Conservation (phyloP, 352 stramenopile genomes). For the Phytophthora hibernalis region DNA sequence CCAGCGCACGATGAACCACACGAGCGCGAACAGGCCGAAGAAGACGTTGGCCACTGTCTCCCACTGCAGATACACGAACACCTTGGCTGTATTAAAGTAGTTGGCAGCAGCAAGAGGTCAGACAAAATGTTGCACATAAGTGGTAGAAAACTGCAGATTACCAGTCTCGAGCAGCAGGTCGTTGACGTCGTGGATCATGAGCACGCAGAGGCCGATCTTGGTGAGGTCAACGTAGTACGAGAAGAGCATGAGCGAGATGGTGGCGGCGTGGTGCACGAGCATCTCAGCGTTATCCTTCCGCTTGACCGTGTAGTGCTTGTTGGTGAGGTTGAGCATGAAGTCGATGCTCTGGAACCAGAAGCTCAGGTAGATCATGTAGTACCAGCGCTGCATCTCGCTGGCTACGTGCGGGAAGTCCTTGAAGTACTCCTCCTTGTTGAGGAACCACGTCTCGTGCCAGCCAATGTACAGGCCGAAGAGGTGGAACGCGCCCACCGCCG, state of each 20-base stretch:
- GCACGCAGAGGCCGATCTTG: slow-evolving; percentile 73
- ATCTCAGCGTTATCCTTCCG: slow-evolving; percentile 87
- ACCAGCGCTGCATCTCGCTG: slow-evolving; percentile 70
- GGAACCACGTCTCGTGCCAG: slow-evolving; percentile 72
- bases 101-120: slow-evolving; percentile 1
- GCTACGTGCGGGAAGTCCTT: slow-evolving; percentile 54
- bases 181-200: slow-evolving; percentile 87
- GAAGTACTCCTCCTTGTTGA: slow-evolving; percentile 77
- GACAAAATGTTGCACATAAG: too few species aligned
- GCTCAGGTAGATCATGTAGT: slow-evolving; percentile 88
- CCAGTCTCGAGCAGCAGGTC: slow-evolving; percentile 69
- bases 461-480: slow-evolving; percentile 67
- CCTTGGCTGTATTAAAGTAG: slow-evolving; percentile 64
- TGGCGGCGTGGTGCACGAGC: slow-evolving; percentile 81
- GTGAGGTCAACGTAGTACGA: slow-evolving; percentile 80
- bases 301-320: slow-evolving; percentile 84
- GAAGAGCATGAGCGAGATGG: slow-evolving; percentile 81
- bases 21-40: slow-evolving; percentile 71
- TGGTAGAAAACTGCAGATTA: slow-evolving; percentile 5
- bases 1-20: slow-evolving; percentile 81
- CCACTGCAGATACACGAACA: slow-evolving; percentile 81
- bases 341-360: slow-evolving; percentile 88
- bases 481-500: slow-evolving; percentile 70
- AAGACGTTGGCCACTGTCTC: slow-evolving; percentile 74
- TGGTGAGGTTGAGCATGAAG: slow-evolving; percentile 86